Evolutionary conservation across 2,329 filamentous ascomycete genomes (phyloP), one percentile per base, ranked within the genome.

Genomic region (Alternaria alternata): DNA sequence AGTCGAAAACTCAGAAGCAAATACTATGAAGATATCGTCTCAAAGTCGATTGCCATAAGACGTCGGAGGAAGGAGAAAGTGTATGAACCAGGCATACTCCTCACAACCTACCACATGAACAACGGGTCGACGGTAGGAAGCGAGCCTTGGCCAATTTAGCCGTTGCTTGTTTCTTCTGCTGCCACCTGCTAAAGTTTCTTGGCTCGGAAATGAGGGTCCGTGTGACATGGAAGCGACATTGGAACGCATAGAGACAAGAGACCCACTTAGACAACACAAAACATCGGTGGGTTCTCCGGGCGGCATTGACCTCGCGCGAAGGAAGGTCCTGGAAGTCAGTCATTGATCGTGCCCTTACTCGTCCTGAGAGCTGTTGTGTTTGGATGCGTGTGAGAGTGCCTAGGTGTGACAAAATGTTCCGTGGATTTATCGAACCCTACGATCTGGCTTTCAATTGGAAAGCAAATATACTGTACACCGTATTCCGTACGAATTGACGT

Each of bases 171-270:
- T 49, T 24, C 39, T 49, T 49, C 14, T 34, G 20, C 26, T 49
- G 30, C 32, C 46, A 20, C 14, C 32, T 24, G 32, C 46, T 49
- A 38, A 49, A 49, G 46, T 49, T 26, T 16, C 46, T 49, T 38
- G 46, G 46, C 20, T 38, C 46, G 30, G 32, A 49, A 38, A 36
- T 49, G 30, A 38, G 18, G 20, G 46, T 20, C 46, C 46, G 46
- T 49, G 46, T 49, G 20, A 32, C 46, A 38, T 49, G 46, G 30
- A 49, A 49, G 46, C 46, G 46, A 49, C 14, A 49, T 49, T 49
- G 46, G 24, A 24, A 48, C 46, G 30, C 18, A 34, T 34, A 34
- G 30, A 49, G 46, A 36, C 20, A 22, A 12, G 20, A 49, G 46
- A 38, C 46, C 46, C 46, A 49, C 46, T 16, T 18, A 8, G 46